Evolutionary conservation across 1,284 basidiomycete genomes (phyloP).

Genomic region (Cutaneotrichosporon sp.): DNA sequence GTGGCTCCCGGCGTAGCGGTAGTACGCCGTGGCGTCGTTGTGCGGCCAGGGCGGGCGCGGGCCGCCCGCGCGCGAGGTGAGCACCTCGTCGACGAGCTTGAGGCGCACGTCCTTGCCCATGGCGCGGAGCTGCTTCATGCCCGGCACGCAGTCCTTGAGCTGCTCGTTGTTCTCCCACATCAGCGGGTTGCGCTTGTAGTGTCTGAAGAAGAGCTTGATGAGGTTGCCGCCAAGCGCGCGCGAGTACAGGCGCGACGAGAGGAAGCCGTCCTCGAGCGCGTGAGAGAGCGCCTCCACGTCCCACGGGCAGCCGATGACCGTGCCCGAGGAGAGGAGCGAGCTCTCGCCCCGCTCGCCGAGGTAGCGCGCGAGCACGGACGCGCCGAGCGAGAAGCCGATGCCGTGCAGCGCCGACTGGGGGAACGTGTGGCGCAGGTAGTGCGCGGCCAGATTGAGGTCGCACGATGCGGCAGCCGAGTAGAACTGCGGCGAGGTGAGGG

Average conservation of each 20-base stretch:
- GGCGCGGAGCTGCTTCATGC: slow-evolving; percentile 28
- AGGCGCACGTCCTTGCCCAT: slow-evolving; percentile 28
- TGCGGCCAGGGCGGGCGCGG: slow-evolving; percentile 72
- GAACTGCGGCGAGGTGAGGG: slow-evolving; percentile 67
- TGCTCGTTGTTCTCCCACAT: slow-evolving; percentile 28
- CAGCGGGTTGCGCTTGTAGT: slow-evolving; percentile 55
- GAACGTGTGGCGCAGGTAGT: slow-evolving; percentile 72
- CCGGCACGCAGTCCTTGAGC: slow-evolving; percentile 20
- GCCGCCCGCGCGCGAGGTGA: slow-evolving; percentile 74
- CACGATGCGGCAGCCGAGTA: slow-evolving; percentile 82
- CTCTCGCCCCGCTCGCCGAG: slow-evolving; percentile 79
- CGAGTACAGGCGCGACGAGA: slow-evolving; percentile 74
- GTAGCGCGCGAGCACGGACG: slow-evolving; percentile 89
- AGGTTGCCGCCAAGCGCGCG: slow-evolving; percentile 81
- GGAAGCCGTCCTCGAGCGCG: slow-evolving; percentile 62
- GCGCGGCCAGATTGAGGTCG: slow-evolving; percentile 78
- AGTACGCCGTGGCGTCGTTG: slow-evolving; percentile 75
- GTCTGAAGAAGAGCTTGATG: slow-evolving; percentile 64
- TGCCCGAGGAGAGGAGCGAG: slow-evolving; percentile 73
- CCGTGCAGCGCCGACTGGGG: slow-evolving; percentile 82
- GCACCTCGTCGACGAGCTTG: slow-evolving; percentile 55
- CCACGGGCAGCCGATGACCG: slow-evolving; percentile 70
- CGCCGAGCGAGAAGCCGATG: slow-evolving; percentile 91
- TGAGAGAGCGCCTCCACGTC: slow-evolving; percentile 46
- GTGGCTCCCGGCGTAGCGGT: slow-evolving; percentile 63